These are phyloP conservation scores for Magnusiomyces starmeri DNA, from an alignment of 1,139 yeast genomes.

Conservation along the genomic window DNA sequence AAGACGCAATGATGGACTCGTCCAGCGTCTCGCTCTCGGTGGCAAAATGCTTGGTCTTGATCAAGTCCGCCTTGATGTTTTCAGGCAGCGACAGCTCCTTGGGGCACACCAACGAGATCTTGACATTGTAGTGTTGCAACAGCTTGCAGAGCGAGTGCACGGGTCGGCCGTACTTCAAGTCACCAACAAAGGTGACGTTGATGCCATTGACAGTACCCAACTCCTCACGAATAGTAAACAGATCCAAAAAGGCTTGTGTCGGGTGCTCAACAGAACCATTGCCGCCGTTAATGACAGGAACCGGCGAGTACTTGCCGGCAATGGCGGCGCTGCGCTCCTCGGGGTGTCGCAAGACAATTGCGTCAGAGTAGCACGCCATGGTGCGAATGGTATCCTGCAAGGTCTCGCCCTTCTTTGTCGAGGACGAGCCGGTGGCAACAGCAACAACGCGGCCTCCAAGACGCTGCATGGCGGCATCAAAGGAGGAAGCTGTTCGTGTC, in stretches of 20 bases:
- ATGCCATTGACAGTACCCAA: conserved; percentile 97
- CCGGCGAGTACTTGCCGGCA: conserved; percentile 95
- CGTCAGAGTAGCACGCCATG: conserved; percentile 92
- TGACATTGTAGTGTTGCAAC: conserved; percentile 86
- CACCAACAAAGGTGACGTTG: conserved; percentile 98
- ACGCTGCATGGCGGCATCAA: conserved; percentile 99
- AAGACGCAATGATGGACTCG: conserved; percentile 73
- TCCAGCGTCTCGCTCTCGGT: conserved; percentile 70
- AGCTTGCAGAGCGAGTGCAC: conserved; percentile 93
- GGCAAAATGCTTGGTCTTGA: conserved; percentile 58
- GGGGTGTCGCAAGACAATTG: conserved; percentile 95
- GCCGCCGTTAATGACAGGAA: conserved; percentile 97
- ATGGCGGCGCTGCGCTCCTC: conserved; percentile 83
- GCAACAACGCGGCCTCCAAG: conserved; percentile 96
- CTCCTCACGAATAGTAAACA: conserved; percentile 98
- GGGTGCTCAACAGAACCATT: conserved; percentile 98
- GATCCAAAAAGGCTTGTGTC: conserved; percentile 93
- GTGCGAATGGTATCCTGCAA: conserved; percentile 94
- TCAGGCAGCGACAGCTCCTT: conserved; percentile 78
- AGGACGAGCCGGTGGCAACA: conserved; percentile 74
- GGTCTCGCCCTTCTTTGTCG: conserved; percentile 97
- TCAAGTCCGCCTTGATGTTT: conserved; percentile 58
- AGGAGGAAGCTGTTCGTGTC: conserved; percentile 91
- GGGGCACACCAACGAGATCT: conserved; percentile 89
- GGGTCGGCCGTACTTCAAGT: conserved; percentile 95